phyloP scores from a whole-genome alignment of 2,329 filamentous ascomycete species.

The Cladosporium colombiae region DNA sequence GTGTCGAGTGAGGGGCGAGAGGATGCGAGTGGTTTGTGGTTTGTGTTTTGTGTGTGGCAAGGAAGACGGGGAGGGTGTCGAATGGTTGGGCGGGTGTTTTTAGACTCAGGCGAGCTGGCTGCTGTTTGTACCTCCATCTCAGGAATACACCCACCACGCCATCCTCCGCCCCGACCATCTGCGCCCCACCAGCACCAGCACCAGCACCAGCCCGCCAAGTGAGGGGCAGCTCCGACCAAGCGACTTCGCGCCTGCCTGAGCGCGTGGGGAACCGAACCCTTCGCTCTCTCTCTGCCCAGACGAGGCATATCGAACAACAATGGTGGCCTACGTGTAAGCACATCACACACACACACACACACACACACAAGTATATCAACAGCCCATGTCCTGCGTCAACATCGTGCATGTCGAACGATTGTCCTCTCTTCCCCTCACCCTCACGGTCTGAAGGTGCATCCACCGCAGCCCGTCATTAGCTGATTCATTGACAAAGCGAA shows the following conservation, averaged over 20 bases:
- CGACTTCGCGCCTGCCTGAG: neutral
- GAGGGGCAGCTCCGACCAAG: neutral
- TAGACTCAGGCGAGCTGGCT: constrained; percentile 10
- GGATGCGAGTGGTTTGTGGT: neutral
- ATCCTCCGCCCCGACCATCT: neutral
- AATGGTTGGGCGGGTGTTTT: neutral
- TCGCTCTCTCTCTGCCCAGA: neutral
- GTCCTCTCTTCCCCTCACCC: neutral
- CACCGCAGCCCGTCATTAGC: neutral
- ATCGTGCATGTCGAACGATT: neutral
- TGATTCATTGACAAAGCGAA: constrained; percentile 6
- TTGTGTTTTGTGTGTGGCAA: neutral
- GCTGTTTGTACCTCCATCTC: neutral
- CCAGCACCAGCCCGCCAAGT: neutral
- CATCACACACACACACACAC: neutral
- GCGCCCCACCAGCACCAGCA: neutral
- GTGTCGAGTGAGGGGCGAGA: constrained; percentile 8
- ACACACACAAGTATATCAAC: neutral
- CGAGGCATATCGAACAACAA: neutral
- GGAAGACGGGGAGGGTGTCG: neutral
- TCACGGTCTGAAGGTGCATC: neutral
- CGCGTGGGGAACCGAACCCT: constrained; percentile 2
- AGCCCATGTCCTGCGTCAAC: neutral
- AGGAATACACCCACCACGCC: neutral
- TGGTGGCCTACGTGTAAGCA: neutral